Conservation (phyloP, 2,329 filamentous ascomycete species). For the Talaromyces marneffei region DNA sequence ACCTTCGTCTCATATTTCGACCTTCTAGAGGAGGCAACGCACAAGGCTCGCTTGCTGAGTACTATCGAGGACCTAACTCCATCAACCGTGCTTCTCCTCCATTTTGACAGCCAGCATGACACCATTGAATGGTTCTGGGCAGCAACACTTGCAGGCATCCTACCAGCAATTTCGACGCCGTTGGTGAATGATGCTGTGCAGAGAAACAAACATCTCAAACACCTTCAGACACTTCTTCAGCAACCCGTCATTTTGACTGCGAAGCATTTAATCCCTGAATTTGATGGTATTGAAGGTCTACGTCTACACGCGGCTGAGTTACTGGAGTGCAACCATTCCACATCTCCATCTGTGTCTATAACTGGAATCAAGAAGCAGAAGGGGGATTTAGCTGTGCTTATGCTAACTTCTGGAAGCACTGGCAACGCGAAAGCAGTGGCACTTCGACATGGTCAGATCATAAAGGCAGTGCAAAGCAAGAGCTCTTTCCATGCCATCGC, state of each 20-base stretch:
- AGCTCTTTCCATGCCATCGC: slow-evolving; percentile 21
- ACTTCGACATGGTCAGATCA: slow-evolving; percentile 41
- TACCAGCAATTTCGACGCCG: slow-evolving; percentile 35
- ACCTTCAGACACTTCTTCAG: slow-evolving; percentile 22
- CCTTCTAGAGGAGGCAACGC: background rate
- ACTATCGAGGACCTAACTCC: background rate
- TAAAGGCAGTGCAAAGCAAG: slow-evolving; percentile 42
- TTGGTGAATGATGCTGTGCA: slow-evolving; percentile 25
- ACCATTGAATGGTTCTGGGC: slow-evolving; percentile 41
- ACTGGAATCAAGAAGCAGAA: background rate
- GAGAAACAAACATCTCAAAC: slow-evolving; percentile 26
- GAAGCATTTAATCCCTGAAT: slow-evolving; percentile 12
- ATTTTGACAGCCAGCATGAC: slow-evolving; percentile 35
- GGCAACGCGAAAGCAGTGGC: slow-evolving; percentile 48
- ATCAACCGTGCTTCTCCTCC: slow-evolving; percentile 15
- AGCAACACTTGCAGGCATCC: slow-evolving; percentile 29
- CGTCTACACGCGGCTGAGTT: slow-evolving; percentile 13
- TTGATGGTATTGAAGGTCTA: slow-evolving; percentile 11
- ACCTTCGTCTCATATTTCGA: background rate
- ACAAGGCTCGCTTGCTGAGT: background rate
- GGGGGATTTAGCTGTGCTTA: slow-evolving; percentile 33
- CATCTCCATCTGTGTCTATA: background rate
- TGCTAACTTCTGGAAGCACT: slow-evolving; percentile 52
- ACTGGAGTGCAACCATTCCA: background rate
- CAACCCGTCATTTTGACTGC: slow-evolving; percentile 23